Base-by-base conservation (phyloP, 177 flowering plant genomes). In the Vitis hybrid region DNA sequence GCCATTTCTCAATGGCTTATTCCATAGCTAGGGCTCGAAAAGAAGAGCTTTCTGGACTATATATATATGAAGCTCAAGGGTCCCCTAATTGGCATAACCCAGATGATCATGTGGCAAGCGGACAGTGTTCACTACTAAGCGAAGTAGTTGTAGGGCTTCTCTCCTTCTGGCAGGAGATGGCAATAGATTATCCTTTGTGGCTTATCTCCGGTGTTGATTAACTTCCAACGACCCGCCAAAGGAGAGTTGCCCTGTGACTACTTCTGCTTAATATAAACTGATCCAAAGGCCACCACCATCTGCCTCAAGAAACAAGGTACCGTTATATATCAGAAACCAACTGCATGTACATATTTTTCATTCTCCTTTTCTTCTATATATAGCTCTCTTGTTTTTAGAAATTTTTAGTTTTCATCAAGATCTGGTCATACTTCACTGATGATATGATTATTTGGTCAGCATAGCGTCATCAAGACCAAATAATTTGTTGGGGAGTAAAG, bases 191-290 rank as follows among this genome's bases (percentile, higher is more conserved):
- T 35, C 46, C 27, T 24, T 24, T 35, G 46, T 6, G 7, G 46
- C 5, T 24, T 2, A 24, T 24, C 46, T 35, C 6, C 46, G 3
- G 56, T 7, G 2, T 60, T 32, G 12, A 3, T 64, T 24, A 2
- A 0, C n/a, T 13, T 24, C 17, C 40, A 7, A 12, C 17, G 61
- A 55, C 70, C 74, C 51, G 76, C 79, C 76, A 77, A 72, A 72
- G 79, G 79, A 72, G 76, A 72, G 79, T 72, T 77, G 73, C 76
- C 76, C 79, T 77, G 9, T 40, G 55, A 72, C 79, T 72, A 54
- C 51, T 64, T 72, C 51, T 14, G 61, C 74, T 75, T 62, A 69
- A 57, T 30, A 15, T n/a, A n/a, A 59, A 50, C 14, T 14, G 13
- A 15, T 35, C 46, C 46, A 35, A 58, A 6, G 13, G 4, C 32